Conservation (phyloP, 129 eudicot genomes). For the Kitagawia praeruptora region DNA sequence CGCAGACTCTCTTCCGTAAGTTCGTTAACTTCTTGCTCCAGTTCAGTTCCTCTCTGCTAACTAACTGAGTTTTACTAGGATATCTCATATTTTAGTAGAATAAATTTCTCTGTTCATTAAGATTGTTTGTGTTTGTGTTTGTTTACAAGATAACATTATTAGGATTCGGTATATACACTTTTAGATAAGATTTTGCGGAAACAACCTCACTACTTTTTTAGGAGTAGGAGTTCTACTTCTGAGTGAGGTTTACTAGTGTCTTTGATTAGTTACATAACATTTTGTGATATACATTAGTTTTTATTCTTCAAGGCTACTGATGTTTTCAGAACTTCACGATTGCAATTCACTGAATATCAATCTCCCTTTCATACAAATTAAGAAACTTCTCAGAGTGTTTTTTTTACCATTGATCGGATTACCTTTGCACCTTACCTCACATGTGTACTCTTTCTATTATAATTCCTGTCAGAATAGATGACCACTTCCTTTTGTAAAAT, state of each 20-base stretch:
- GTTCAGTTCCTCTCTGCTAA: background rate
- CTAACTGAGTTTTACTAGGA: background rate
- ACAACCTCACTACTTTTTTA: background rate
- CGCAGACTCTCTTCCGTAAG: conserved; percentile 33
- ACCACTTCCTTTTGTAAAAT: too few species aligned
- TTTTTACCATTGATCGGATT: background rate
- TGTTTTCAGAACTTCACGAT: background rate
- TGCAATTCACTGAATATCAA: background rate
- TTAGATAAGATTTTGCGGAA: too few species aligned
- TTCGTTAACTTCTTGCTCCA: background rate
- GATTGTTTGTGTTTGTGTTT: too few species aligned
- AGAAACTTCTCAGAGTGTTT: too few species aligned
- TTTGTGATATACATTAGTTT: background rate
- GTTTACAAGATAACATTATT: background rate
- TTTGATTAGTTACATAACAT: background rate
- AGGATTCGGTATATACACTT: background rate
- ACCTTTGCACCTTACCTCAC: background rate
- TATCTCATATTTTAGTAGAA: too few species aligned
- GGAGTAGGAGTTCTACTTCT: background rate
- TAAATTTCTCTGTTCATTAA: too few species aligned
- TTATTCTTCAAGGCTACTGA: background rate
- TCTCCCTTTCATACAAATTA: background rate
- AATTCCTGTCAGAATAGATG: too few species aligned
- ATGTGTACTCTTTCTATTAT: background rate
- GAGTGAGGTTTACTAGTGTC: background rate